Percentiles rank a stretch among this genome's conserved stretches.
Evolutionary conservation across 2,329 filamentous ascomycete species (phyloP).

Genomic region (Dendryphion nanum): DNA sequence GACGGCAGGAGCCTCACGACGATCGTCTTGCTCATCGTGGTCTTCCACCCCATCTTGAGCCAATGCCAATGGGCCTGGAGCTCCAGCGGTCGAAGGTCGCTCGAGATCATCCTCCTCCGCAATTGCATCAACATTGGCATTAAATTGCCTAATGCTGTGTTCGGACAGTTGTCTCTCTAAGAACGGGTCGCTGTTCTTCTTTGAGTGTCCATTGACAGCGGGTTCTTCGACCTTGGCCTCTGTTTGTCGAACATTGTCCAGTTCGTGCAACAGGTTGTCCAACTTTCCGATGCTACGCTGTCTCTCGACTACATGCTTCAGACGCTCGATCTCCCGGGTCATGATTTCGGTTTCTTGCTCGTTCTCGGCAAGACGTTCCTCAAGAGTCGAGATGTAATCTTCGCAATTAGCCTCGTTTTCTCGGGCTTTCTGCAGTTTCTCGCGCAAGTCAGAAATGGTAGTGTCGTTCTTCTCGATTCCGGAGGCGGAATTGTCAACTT

Average conservation of each 20-base stretch:
- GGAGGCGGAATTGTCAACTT: slow-evolving; percentile 84
- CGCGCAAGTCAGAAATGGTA: slow-evolving; percentile 82
- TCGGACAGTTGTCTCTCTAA: slow-evolving; percentile 26
- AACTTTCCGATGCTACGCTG: slow-evolving; percentile 93
- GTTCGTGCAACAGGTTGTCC: slow-evolving; percentile 85
- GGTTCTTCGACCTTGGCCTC: slow-evolving; percentile 33
- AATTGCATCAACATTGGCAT: slow-evolving; percentile 33
- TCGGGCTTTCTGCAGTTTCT: slow-evolving; percentile 81
- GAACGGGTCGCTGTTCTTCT: slow-evolving; percentile 31
- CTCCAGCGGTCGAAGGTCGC: slow-evolving; percentile 27
- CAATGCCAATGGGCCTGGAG: slow-evolving; percentile 5
- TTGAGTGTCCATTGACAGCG: slow-evolving; percentile 35
- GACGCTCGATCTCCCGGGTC: slow-evolving; percentile 90
- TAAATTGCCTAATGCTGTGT: slow-evolving; percentile 30
- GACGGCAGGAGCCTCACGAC: slow-evolving; percentile 12
- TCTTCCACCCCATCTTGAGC: too few species aligned
- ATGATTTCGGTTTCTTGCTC: slow-evolving; percentile 96
- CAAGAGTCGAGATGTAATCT: slow-evolving; percentile 95
- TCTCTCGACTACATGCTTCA: slow-evolving; percentile 93
- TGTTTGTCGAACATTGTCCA: slow-evolving; percentile 61
- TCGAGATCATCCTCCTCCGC: slow-evolving; percentile 36
- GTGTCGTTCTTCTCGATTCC: slow-evolving; percentile 91
- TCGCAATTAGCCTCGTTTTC: slow-evolving; percentile 90
- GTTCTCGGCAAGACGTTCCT: slow-evolving; percentile 90
- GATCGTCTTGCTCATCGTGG: slow-evolving; percentile 11